phyloP scores from a whole-genome alignment of 2,329 filamentous ascomycete species.

The Cladosporium cucumerinum region DNA sequence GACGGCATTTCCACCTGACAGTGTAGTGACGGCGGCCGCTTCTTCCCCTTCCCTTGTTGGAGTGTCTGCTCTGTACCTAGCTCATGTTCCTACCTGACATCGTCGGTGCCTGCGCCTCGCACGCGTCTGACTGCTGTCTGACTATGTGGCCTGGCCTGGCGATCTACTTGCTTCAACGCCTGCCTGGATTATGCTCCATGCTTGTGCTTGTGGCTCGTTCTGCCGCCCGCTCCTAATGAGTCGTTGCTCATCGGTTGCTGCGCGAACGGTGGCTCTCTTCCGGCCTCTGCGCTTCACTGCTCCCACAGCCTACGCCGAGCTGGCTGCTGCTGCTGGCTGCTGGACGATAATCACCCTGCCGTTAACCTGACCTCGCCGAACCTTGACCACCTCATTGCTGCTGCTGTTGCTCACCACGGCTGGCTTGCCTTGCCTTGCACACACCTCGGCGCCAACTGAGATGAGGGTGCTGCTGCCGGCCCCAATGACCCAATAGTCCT shows the following conservation, averaged over 20 bases:
- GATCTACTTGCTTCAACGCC: background rate
- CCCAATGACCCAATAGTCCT: background rate
- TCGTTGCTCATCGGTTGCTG: background rate
- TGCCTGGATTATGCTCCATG: slow-evolving; percentile 3
- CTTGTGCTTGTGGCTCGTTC: slow-evolving; percentile 5
- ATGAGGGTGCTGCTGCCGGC: slow-evolving; percentile 5
- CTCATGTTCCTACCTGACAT: slow-evolving; percentile 1
- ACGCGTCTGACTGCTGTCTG: background rate
- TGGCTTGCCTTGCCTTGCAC: background rate
- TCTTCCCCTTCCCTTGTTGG: background rate
- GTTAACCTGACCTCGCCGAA: slow-evolving; percentile 6
- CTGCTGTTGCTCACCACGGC: slow-evolving; percentile 6
- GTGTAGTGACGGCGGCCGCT: background rate
- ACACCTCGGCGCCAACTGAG: slow-evolving; percentile 15
- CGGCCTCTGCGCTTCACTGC: background rate
- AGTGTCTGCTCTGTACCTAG: background rate
- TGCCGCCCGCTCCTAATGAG: background rate
- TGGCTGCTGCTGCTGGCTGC: background rate
- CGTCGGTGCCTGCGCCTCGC: slow-evolving; percentile 5
- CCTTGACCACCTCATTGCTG: slow-evolving; percentile 10
- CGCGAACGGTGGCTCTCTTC: background rate
- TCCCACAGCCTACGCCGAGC: background rate
- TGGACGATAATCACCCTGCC: slow-evolving; percentile 2
- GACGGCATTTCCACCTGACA: background rate
- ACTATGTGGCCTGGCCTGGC: background rate